Evolutionary conservation across 2,329 filamentous ascomycete species (phyloP).

Genomic region (Talaromyces sp.): DNA sequence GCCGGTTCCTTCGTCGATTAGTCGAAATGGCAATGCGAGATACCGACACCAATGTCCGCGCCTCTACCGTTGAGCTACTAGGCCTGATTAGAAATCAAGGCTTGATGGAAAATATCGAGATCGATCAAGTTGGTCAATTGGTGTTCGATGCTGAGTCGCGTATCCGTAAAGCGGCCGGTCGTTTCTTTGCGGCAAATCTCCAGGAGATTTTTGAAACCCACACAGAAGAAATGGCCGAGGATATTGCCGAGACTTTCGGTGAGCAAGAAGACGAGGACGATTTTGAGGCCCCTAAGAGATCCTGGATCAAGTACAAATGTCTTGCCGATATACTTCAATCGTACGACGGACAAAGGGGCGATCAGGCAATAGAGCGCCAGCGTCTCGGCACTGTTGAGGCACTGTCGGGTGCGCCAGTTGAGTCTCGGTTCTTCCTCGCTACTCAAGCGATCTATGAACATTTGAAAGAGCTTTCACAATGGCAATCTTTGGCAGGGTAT

Average conservation of each 20-base stretch:
- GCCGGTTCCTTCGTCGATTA: slow-evolving; percentile 79
- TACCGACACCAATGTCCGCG: slow-evolving; percentile 74
- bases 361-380: slow-evolving; percentile 28
- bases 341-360: slow-evolving; percentile 66
- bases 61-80: slow-evolving; percentile 74
- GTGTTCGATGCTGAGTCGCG: slow-evolving; percentile 83
- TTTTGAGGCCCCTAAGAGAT: slow-evolving; percentile 69
- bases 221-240: slow-evolving; percentile 78
- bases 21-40: slow-evolving; percentile 92
- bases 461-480: slow-evolving; percentile 74
- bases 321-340: slow-evolving; percentile 76
- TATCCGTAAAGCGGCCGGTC: slow-evolving; percentile 82
- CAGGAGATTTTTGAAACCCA: slow-evolving; percentile 75
- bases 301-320: slow-evolving; percentile 91
- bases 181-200: slow-evolving; percentile 86
- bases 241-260: slow-evolving; percentile 70
- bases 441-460: slow-evolving; percentile 82
- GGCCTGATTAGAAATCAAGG: slow-evolving; percentile 79
- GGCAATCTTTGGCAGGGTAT: slow-evolving; percentile 86
- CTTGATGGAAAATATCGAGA: slow-evolving; percentile 84
- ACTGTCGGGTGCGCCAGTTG: slow-evolving; percentile 62
- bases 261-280: slow-evolving; percentile 71
- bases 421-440: slow-evolving; percentile 81
- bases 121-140: slow-evolving; percentile 81
- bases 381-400: slow-evolving; percentile 27